phyloP scores from a whole-genome alignment of 768 basidiomycete genomes.

The Xanthoconium stramineum region DNA sequence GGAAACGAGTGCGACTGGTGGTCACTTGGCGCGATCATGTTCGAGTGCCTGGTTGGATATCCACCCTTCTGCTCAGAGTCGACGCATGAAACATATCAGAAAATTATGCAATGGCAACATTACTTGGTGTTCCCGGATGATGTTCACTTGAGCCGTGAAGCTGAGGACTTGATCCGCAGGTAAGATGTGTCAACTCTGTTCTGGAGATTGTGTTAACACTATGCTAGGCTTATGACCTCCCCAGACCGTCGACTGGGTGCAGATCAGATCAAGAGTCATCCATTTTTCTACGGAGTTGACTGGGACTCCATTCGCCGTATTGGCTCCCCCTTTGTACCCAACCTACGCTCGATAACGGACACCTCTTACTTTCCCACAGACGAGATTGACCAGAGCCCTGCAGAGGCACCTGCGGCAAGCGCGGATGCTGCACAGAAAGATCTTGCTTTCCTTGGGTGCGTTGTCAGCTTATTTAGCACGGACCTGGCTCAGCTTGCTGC shows the following conservation, averaged over 20 bases:
- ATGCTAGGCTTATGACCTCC: slow-evolving; percentile 72
- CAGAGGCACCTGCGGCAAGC: slow-evolving; percentile 40
- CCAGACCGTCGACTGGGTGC: slow-evolving; percentile 73
- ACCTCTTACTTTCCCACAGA: slow-evolving; percentile 99
- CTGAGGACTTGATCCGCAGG: slow-evolving; percentile 86
- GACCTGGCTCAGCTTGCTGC: neutral
- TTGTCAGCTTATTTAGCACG: slow-evolving; percentile 1
- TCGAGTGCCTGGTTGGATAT: slow-evolving; percentile 96
- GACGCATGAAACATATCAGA: slow-evolving; percentile 96
- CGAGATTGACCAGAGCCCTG: slow-evolving; percentile 76
- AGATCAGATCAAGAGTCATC: slow-evolving; percentile 87
- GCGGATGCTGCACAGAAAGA: slow-evolving; percentile 48
- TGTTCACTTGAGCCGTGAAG: slow-evolving; percentile 86
- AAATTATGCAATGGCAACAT: slow-evolving; percentile 92
- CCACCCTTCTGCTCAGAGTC: slow-evolving; percentile 96
- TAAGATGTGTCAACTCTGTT: slow-evolving; percentile 30
- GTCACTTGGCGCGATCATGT: slow-evolving; percentile 98
- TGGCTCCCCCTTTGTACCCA: slow-evolving; percentile 95
- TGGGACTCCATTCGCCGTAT: slow-evolving; percentile 87
- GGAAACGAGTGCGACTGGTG: slow-evolving; percentile 99
- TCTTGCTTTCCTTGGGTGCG: slow-evolving; percentile 65
- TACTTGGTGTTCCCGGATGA: slow-evolving; percentile 91
- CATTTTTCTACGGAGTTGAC: slow-evolving; percentile 95
- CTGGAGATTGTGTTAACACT: slow-evolving; percentile 3
- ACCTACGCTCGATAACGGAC: slow-evolving; percentile 88